Evolutionary conservation across 2,329 filamentous ascomycete genomes (phyloP).

Genomic region (Bipolaris victoriae): DNA sequence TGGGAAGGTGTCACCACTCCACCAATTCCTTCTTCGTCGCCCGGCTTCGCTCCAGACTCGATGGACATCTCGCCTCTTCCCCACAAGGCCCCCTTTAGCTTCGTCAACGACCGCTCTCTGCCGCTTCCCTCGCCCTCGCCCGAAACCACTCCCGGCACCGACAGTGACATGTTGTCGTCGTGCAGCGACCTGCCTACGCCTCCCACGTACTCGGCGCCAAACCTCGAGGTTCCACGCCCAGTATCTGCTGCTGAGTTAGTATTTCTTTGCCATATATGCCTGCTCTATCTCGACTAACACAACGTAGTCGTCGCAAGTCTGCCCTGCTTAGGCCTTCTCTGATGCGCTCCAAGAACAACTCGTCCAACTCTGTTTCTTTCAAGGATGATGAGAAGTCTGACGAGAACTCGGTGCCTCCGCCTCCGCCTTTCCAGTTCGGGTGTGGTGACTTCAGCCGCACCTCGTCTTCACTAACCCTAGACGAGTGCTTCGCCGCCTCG

Average conservation of each 20-base stretch:
- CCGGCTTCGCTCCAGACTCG: constrained; percentile 71
- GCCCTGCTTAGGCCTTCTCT: constrained; percentile 75
- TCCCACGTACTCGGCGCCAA: constrained; percentile 32
- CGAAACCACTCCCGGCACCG: constrained; percentile 54
- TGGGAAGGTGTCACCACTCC: constrained; percentile 80
- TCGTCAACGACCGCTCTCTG: constrained; percentile 66
- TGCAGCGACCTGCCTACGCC: constrained; percentile 41
- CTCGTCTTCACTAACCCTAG: constrained; percentile 70
- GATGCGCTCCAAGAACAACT: constrained; percentile 74
- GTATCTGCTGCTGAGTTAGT: constrained; percentile 49
- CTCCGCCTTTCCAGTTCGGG: constrained; percentile 73
- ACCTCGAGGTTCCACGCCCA: constrained; percentile 43
- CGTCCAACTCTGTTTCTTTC: constrained; percentile 68
- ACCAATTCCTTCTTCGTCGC: constrained; percentile 82
- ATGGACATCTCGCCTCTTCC: constrained; percentile 94
- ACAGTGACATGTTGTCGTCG: constrained; percentile 53
- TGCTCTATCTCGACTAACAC: constrained; percentile 25
- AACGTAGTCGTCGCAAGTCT: constrained; percentile 42
- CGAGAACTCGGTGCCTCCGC: constrained; percentile 59
- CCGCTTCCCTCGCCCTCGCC: constrained; percentile 75
- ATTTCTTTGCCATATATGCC: background rate
- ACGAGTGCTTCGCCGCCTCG: constrained; percentile 82
- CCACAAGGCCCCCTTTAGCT: constrained; percentile 76
- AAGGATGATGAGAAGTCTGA: constrained; percentile 61
- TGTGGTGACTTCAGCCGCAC: constrained; percentile 56